A percentile compares a stretch with the other conserved stretches of the same genome.
Evolutionary conservation across 2,329 filamentous ascomycete genomes (phyloP).

Genomic region (Trichoderma asperellum): DNA sequence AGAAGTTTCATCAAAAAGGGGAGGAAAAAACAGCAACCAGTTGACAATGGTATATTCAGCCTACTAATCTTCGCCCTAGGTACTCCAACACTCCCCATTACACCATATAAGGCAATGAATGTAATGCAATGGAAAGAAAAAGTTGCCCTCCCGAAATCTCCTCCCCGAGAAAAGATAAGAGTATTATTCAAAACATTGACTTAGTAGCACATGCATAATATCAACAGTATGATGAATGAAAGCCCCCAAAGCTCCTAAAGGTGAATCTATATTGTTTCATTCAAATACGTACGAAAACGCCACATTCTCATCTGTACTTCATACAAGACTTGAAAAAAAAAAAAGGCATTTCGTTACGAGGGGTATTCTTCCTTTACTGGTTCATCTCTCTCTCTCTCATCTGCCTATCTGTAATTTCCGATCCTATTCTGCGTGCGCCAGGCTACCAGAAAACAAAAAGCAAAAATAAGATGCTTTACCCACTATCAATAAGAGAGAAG

Average conservation of each 20-base stretch:
- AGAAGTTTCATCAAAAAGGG: not conserved
- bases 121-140: too few species aligned
- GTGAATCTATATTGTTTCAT: slow-evolving; percentile 1
- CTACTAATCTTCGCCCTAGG: not conserved
- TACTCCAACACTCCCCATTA: not conserved
- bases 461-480: slow-evolving; percentile 8
- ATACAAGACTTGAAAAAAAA: not conserved
- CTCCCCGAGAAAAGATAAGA: not conserved
- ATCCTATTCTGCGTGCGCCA: slow-evolving; percentile 22
- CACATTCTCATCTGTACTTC: slow-evolving; percentile 2
- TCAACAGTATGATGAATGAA: not conserved
- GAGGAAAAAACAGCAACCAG: not conserved
- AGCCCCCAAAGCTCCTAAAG: not conserved
- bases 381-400: not conserved
- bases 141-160: not conserved
- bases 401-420: slow-evolving; percentile 8
- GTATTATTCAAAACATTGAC: not conserved
- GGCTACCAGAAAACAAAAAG: not conserved
- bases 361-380: slow-evolving; percentile 12
- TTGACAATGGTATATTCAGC: not conserved
- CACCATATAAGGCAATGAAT: too few species aligned
- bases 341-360: not conserved
- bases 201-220: not conserved
- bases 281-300: slow-evolving; percentile 18
- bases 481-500: not conserved